Evolutionary conservation across 371 early-diverging fungal genomes (phyloP), one percentile per base, ranked within the genome.

Genomic region (Mucor irregularis): DNA sequence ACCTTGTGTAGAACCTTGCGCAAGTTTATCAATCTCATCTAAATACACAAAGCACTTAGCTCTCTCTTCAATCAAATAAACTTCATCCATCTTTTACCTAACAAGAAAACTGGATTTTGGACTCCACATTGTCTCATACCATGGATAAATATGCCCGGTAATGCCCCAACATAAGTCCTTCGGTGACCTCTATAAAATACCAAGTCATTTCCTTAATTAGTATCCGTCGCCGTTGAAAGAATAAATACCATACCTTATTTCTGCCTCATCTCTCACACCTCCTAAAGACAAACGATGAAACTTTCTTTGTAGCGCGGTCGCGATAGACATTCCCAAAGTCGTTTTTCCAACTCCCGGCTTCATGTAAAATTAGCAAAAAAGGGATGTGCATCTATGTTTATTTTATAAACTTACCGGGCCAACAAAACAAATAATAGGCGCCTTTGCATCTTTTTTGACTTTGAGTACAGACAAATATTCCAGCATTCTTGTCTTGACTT

Each of bases 11-110:
- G 86, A 83, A n/a, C 76, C 66, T 37, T 65, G 54, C 3, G 85
- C 83, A 2, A 92, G 70, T 69, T 93, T 94, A 71, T 93, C 95
- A 56, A 94, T 90, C 62, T 94, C 95, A 64, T 94, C 94, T 66
- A 58, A 16, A 38, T 9, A 24, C 14, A 50, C 30, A 39, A 28
- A 28, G 17, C 9, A 29, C 5, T 53, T 46, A 48, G 26, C 28
- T 17, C 7, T 5, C 8, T 13, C 14, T 14, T 6, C 19, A 50
- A 39, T 1, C 11, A 21, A 19, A 29, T 39, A 25, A 24, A 21
- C 16, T 58, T 61, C 76, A 83, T 83, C 85, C 31, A 86, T 73
- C 31, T 35, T 58, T 61, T 77, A 83, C 85, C 85, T 34, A 86
- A 74, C 31, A 95, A 64, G 49, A 93, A 75, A 2, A 93, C 90